Conservation (phyloP, 2,329 filamentous ascomycete genomes). For the Botrytis galanthina region DNA sequence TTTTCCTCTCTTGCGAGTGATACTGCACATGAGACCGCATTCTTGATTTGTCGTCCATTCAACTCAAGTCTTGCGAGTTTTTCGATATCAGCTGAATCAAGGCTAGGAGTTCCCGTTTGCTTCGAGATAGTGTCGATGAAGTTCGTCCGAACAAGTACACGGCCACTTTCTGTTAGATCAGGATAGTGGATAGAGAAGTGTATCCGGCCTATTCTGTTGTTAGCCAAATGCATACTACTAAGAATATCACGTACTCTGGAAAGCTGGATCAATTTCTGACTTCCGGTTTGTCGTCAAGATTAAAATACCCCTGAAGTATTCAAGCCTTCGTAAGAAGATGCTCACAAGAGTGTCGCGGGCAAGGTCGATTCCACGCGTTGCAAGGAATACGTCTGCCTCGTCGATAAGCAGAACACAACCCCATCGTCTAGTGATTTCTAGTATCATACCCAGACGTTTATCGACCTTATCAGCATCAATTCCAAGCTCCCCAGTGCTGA, state of each 20-base stretch:
- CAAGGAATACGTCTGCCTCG: conserved; percentile 13
- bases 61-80: conserved; percentile 10
- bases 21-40: conserved; percentile 5
- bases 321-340: conserved; percentile 15
- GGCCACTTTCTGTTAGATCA: conserved; percentile 6
- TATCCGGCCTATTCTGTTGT: neutral
- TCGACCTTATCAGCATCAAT: neutral
- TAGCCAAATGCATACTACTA: neutral
- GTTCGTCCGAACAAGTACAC: neutral
- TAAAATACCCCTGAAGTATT: conserved; percentile 13
- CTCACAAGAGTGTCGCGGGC: conserved; percentile 10
- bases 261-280: conserved; percentile 12
- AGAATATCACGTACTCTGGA: neutral
- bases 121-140: conserved; percentile 8
- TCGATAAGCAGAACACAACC: conserved; percentile 17
- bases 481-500: conserved; percentile 14
- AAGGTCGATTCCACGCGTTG: neutral
- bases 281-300: conserved; percentile 16
- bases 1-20: conserved; percentile 12
- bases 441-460: neutral
- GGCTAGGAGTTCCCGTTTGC: neutral
- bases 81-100: neutral
- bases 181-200: conserved; percentile 16
- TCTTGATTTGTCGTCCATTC: conserved; percentile 19
- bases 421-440: conserved; percentile 11